These are phyloP conservation scores for Wickerhamiella azyma DNA, from an alignment of 805 yeast species.

Conservation along the genomic window DNA sequence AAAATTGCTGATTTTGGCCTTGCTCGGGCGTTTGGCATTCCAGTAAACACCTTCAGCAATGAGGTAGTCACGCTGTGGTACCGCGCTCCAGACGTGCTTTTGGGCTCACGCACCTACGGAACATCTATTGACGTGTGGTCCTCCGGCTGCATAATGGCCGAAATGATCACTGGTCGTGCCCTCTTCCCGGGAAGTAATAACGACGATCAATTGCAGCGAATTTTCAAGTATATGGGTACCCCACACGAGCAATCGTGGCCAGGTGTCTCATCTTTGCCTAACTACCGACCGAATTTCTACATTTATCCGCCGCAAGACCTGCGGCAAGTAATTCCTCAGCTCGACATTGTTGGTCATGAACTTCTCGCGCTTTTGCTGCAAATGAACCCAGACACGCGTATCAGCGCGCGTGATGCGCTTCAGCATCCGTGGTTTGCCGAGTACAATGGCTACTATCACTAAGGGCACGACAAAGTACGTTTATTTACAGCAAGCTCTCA, in stretches of 20 bases:
- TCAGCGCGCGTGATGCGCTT: slow-evolving; percentile 40
- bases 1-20: slow-evolving; percentile 94
- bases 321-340: slow-evolving; percentile 48
- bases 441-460: slow-evolving; percentile 28
- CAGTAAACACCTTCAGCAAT: slow-evolving; percentile 91
- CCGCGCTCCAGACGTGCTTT: slow-evolving; percentile 90
- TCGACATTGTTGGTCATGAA: slow-evolving; percentile 58
- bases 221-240: slow-evolving; percentile 89
- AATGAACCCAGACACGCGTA: slow-evolving; percentile 39
- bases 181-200: slow-evolving; percentile 92
- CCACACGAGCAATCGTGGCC: slow-evolving; percentile 97
- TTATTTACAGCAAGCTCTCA: neutral
- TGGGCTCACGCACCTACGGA: slow-evolving; percentile 90
- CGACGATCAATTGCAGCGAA: slow-evolving; percentile 86
- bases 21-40: slow-evolving; percentile 96
- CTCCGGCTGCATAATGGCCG: slow-evolving; percentile 95
- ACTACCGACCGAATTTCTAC: slow-evolving; percentile 73
- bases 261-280: slow-evolving; percentile 69
- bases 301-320: slow-evolving; percentile 82
- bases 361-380: slow-evolving; percentile 43
- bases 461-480: neutral
- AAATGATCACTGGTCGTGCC: slow-evolving; percentile 97
- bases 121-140: slow-evolving; percentile 98
- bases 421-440: slow-evolving; percentile 74
- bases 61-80: slow-evolving; percentile 98